Percentiles rank a stretch among this genome's conserved stretches.
phyloP scores from a whole-genome alignment of 495 filamentous ascomycete genomes.

The Arthonia radiata region DNA sequence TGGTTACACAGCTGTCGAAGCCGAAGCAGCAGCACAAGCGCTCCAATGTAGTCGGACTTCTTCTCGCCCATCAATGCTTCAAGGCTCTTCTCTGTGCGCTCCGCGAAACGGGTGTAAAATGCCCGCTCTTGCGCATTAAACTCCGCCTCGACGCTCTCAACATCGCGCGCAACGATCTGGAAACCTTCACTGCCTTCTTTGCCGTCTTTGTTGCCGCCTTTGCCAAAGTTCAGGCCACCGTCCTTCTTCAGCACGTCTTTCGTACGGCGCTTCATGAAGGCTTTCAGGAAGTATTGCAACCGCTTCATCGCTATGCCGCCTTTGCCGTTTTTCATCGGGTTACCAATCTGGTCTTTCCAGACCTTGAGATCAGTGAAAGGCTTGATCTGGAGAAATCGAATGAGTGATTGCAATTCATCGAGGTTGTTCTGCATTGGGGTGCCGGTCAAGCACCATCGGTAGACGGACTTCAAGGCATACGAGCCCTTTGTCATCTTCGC shows the following conservation, averaged over 20 bases:
- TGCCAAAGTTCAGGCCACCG: constrained; percentile 46
- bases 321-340: constrained; percentile 60
- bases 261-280: constrained; percentile 88
- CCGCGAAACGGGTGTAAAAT: constrained; percentile 67
- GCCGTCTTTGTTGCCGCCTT: constrained; percentile 23
- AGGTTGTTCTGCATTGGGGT: constrained; percentile 96
- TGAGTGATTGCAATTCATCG: constrained; percentile 84
- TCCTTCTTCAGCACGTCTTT: constrained; percentile 83
- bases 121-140: constrained; percentile 57
- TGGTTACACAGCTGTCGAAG: constrained; percentile 89
- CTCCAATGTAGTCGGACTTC: constrained; percentile 55
- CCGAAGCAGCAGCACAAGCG: constrained; percentile 67
- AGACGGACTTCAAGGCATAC: constrained; percentile 55
- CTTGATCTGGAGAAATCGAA: constrained; percentile 77
- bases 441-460: constrained; percentile 86
- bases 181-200: constrained; percentile 34
- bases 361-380: constrained; percentile 59
- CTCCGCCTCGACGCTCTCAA: constrained; percentile 52
- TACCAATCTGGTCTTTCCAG: constrained; percentile 75
- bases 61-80: constrained; percentile 61
- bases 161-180: constrained; percentile 66
- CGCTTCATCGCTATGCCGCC: constrained; percentile 76
- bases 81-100: constrained; percentile 61
- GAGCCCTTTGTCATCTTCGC: constrained; percentile 80
- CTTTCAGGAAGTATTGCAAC: constrained; percentile 57